Conservation (phyloP, 2,329 filamentous ascomycete species). For the Alternaria gaisen region DNA sequence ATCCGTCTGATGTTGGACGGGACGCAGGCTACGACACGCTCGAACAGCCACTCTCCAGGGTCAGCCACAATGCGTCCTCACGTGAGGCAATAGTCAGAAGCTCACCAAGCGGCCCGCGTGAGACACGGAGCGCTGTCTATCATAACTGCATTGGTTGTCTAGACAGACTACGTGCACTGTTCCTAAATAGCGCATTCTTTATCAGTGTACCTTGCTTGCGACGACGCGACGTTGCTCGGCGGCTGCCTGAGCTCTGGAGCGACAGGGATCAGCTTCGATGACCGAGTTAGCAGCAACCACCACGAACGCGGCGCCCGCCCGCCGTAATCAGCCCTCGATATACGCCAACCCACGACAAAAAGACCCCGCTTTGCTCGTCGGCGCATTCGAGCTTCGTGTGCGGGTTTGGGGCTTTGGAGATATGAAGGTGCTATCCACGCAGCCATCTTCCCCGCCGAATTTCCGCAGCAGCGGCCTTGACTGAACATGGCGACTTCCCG, state of each 20-base stretch:
- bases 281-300: slow-evolving; percentile 22
- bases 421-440: slow-evolving; percentile 37
- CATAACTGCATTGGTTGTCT: slow-evolving; percentile 13
- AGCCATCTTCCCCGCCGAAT: slow-evolving; percentile 30
- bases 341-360: slow-evolving; percentile 6
- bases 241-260: slow-evolving; percentile 17
- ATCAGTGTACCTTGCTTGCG: slow-evolving; percentile 4
- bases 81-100: slow-evolving; percentile 31
- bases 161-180: slow-evolving; percentile 11
- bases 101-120: slow-evolving; percentile 26
- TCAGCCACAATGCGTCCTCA: slow-evolving; percentile 19
- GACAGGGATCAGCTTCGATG: slow-evolving; percentile 19
- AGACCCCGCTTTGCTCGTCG: not conserved
- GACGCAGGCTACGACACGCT: not conserved
- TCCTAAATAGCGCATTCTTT: slow-evolving; percentile 19
- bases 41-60: slow-evolving; percentile 9
- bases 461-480: slow-evolving; percentile 39
- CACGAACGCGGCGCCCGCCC: slow-evolving; percentile 8
- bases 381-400: slow-evolving; percentile 16
- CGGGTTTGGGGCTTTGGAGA: slow-evolving; percentile 29
- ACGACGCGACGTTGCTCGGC: slow-evolving; percentile 11
- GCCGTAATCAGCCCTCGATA: slow-evolving; percentile 6
- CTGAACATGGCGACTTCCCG: slow-evolving; percentile 48
- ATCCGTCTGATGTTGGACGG: not conserved
- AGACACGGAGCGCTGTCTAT: slow-evolving; percentile 20